These are phyloP conservation scores for Xylaria sp. DNA, from an alignment of 2,329 filamentous ascomycete genomes.

Conservation along the genomic window DNA sequence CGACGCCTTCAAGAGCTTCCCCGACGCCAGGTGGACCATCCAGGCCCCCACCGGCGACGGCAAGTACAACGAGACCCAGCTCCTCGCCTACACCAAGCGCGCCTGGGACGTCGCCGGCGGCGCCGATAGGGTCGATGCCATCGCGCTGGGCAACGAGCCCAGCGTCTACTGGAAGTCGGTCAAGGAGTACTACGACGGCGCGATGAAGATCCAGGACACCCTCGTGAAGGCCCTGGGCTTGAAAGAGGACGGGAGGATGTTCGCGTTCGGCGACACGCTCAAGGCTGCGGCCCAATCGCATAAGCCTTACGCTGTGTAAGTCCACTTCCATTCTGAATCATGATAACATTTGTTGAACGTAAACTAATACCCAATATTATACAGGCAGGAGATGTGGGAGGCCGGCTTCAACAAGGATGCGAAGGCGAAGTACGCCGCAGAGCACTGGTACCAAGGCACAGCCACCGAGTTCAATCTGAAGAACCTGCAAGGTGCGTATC, in stretches of 20 bases:
- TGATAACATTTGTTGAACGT: neutral
- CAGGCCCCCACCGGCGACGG: conserved; percentile 8
- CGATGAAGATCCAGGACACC: neutral
- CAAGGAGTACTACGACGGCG: conserved; percentile 4
- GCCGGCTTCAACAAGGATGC: conserved; percentile 6
- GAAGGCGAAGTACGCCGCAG: conserved; percentile 3
- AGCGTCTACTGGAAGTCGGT: conserved; percentile 7
- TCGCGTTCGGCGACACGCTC: conserved; percentile 3
- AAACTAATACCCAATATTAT: neutral
- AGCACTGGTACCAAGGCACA: conserved; percentile 13
- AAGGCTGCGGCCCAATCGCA: neutral
- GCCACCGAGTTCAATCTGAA: conserved; percentile 1
- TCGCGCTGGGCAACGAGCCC: conserved; percentile 16
- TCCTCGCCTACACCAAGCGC: conserved; percentile 7
- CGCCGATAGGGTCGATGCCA: conserved; percentile 1
- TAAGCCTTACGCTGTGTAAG: conserved; percentile 3
- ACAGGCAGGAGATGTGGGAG: conserved; percentile 3
- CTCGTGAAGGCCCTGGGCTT: conserved; percentile 10
- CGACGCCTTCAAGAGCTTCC: conserved; percentile 9
- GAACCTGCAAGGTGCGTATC: conserved; percentile 5
- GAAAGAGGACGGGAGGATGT: conserved; percentile 8
- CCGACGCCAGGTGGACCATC: conserved; percentile 6
- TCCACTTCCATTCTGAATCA: neutral
- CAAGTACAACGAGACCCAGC: conserved; percentile 2
- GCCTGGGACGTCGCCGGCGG: conserved; percentile 1